phyloP scores from a whole-genome alignment of 768 basidiomycete species.

The Rhodotorula sphaerocarpa region DNA sequence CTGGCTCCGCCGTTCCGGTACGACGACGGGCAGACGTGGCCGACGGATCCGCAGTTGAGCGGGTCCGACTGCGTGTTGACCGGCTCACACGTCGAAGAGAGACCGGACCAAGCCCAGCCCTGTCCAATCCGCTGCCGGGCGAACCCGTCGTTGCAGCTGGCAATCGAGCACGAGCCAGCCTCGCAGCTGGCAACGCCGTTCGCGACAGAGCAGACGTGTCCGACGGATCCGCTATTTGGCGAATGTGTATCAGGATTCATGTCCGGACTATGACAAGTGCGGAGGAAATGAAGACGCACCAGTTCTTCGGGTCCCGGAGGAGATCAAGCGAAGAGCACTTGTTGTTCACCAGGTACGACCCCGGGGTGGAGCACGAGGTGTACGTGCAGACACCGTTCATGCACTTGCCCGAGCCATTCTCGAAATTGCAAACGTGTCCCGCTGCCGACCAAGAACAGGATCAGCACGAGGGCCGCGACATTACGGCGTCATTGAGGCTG shows the following conservation, averaged over 20 bases:
- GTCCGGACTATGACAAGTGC: too few species aligned
- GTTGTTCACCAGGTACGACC: constrained; percentile 29
- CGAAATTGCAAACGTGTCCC: constrained; percentile 18
- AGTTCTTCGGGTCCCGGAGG: constrained; percentile 22
- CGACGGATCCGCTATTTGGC: not conserved
- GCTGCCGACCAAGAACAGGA: too few species aligned
- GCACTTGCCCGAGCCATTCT: constrained; percentile 19
- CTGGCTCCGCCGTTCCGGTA: constrained; percentile 11
- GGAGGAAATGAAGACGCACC: constrained; percentile 25
- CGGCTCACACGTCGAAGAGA: constrained; percentile 6
- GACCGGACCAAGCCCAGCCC: constrained; percentile 14
- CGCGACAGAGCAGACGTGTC: constrained; percentile 8
- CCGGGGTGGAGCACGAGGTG: constrained; percentile 19
- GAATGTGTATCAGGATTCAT: too few species aligned
- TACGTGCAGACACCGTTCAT: constrained; percentile 13
- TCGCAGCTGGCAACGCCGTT: constrained; percentile 15
- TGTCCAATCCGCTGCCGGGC: too few species aligned
- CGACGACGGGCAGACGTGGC: constrained; percentile 12
- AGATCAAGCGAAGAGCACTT: constrained; percentile 22
- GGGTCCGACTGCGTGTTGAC: constrained; percentile 12
- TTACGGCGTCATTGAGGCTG: too few species aligned
- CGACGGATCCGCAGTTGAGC: not conserved
- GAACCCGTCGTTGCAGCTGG: constrained; percentile 11
- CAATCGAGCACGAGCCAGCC: not conserved
- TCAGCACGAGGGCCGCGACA: too few species aligned